These are phyloP conservation scores for Hirschioporus abietinus DNA, from an alignment of 768 basidiomycete species.

Conservation along the genomic window DNA sequence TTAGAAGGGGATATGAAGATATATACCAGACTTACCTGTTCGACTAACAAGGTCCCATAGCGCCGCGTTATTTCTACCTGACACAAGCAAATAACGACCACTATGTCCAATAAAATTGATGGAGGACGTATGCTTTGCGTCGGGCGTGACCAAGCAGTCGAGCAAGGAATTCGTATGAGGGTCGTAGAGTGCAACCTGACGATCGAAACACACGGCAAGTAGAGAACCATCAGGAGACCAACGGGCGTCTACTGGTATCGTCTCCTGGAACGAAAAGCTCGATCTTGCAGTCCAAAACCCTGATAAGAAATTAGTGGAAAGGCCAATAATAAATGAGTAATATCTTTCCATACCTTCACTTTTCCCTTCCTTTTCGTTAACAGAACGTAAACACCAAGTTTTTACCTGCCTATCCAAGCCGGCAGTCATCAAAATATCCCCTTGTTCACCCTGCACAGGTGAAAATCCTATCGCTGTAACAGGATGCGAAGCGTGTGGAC, in stretches of 20 bases:
- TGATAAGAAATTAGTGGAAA: slow-evolving; percentile 19
- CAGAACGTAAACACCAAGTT: slow-evolving; percentile 63
- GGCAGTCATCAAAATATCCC: slow-evolving; percentile 58
- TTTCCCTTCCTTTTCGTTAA: slow-evolving; percentile 39
- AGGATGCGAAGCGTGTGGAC: slow-evolving; percentile 67
- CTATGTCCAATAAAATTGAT: slow-evolving; percentile 63
- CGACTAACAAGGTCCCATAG: slow-evolving; percentile 71
- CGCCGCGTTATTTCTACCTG: slow-evolving; percentile 42
- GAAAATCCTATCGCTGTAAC: slow-evolving; percentile 70
- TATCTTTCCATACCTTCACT: slow-evolving; percentile 43
- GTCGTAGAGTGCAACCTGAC: slow-evolving; percentile 71
- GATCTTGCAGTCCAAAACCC: slow-evolving; percentile 82
- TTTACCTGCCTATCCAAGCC: slow-evolving; percentile 75
- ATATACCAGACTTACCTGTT: slow-evolving; percentile 41
- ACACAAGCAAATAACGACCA: slow-evolving; percentile 66
- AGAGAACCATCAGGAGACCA: slow-evolving; percentile 90
- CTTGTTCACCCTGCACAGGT: slow-evolving; percentile 31
- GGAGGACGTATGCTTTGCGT: slow-evolving; percentile 38
- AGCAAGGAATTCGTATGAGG: slow-evolving; percentile 53
- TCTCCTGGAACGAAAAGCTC: slow-evolving; percentile 61
- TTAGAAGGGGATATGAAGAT: slow-evolving; percentile 7
- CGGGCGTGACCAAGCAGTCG: slow-evolving; percentile 54
- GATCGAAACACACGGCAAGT: slow-evolving; percentile 64
- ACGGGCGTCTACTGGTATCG: slow-evolving; percentile 55
- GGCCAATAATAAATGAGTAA: slow-evolving; percentile 1